Conservation (phyloP, 129 eudicot genomes). For the Chrysanthemum lavandulifolium region DNA sequence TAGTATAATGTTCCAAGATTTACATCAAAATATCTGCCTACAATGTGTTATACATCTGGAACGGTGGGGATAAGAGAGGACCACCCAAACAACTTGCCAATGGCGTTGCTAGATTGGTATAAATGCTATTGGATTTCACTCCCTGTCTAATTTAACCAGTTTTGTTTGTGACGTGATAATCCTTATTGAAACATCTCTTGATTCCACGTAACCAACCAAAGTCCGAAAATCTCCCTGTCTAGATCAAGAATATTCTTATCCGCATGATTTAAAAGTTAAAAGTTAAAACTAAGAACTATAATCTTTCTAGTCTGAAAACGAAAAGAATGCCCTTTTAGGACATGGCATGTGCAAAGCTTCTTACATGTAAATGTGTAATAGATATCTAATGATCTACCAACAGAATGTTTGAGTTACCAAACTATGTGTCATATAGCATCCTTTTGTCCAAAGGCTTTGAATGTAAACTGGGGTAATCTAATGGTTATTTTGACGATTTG, state of each 20-base stretch:
- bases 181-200: background rate
- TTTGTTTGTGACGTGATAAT: background rate
- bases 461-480: background rate
- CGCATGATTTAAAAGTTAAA: background rate
- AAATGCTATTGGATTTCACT: background rate
- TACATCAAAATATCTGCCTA: too few relatives aligned
- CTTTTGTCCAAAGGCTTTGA: slow-evolving; percentile 1
- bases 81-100: too few relatives aligned
- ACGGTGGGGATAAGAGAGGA: too few relatives aligned
- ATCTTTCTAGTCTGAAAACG: background rate
- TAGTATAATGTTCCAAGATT: too few relatives aligned
- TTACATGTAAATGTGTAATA: background rate
- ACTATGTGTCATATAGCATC: background rate
- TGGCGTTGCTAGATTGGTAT: background rate
- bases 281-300: background rate
- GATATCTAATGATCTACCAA: background rate
- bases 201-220: background rate
- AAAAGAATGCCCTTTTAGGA: too few relatives aligned
- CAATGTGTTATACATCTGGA: too few relatives aligned
- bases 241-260: background rate
- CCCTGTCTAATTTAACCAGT: background rate
- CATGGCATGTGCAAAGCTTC: too few relatives aligned
- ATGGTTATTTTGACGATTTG: background rate
- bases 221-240: background rate
- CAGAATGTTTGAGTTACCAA: slow-evolving; percentile 5